Evolutionary conservation across 2,329 filamentous ascomycete species (phyloP).

Genomic region (Trichoderma sp.): DNA sequence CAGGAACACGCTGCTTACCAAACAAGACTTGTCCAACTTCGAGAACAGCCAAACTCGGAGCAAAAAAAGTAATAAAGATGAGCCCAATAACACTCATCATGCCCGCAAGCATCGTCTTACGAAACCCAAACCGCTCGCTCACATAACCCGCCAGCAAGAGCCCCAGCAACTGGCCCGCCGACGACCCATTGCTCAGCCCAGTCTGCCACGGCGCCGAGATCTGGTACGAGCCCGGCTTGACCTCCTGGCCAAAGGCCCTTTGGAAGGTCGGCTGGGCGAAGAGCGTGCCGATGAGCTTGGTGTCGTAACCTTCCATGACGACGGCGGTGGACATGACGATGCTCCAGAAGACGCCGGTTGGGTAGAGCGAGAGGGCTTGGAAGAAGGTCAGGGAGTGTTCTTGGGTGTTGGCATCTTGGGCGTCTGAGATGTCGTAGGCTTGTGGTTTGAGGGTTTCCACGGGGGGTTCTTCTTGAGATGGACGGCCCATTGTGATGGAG

Average conservation of each 20-base stretch:
- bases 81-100: slow-evolving; percentile 34
- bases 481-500: background rate
- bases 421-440: background rate
- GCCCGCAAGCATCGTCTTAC: slow-evolving; percentile 39
- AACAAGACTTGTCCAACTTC: slow-evolving; percentile 44
- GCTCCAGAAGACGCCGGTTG: slow-evolving; percentile 39
- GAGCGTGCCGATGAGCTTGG: slow-evolving; percentile 35
- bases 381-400: background rate
- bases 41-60: slow-evolving; percentile 36
- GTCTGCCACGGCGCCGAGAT: slow-evolving; percentile 50
- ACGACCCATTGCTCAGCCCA: slow-evolving; percentile 42
- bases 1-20: slow-evolving; percentile 27
- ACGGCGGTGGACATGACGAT: slow-evolving; percentile 36
- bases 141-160: slow-evolving; percentile 24
- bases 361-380: slow-evolving; percentile 31
- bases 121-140: slow-evolving; percentile 41
- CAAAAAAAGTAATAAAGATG: slow-evolving; percentile 49
- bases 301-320: slow-evolving; percentile 44
- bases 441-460: background rate
- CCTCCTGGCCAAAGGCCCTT: background rate
- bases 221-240: slow-evolving; percentile 28
- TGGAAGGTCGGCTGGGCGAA: slow-evolving; percentile 32
- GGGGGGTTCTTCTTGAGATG: background rate
- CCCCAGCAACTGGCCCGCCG: slow-evolving; percentile 49
- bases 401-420: background rate